phyloP scores from a whole-genome alignment of 345 rosid genomes.

The Syzygium grande region DNA sequence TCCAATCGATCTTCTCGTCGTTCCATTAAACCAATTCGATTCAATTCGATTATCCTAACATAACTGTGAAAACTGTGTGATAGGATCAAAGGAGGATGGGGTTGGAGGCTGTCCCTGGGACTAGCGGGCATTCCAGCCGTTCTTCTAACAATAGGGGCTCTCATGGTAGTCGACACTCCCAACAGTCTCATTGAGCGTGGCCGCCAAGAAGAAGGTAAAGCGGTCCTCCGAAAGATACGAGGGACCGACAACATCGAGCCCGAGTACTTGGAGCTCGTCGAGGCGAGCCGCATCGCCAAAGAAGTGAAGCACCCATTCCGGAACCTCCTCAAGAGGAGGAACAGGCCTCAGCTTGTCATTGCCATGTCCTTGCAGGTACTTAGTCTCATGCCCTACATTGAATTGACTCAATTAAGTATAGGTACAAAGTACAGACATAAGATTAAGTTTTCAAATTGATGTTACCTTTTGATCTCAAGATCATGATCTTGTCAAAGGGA shows the following conservation, averaged over 20 bases:
- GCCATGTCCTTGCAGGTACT: slow-evolving; percentile 72
- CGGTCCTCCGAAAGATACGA: slow-evolving; percentile 65
- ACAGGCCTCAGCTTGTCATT: slow-evolving; percentile 76
- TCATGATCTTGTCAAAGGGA: background rate
- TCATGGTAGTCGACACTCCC: slow-evolving; percentile 79
- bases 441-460: background rate
- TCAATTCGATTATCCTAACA: background rate
- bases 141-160: slow-evolving; percentile 71
- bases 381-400: no score
- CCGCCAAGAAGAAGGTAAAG: slow-evolving; percentile 70
- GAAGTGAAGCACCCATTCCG: slow-evolving; percentile 87
- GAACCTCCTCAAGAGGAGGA: slow-evolving; percentile 60
- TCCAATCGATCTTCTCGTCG: background rate
- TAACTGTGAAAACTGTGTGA: background rate
- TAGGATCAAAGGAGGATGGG: slow-evolving; percentile 82
- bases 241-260: slow-evolving; percentile 84
- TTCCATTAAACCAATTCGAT: background rate
- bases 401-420: no score
- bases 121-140: slow-evolving; percentile 89
- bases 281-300: slow-evolving; percentile 80
- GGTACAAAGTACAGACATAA: background rate
- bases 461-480: background rate
- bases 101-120: slow-evolving; percentile 91
- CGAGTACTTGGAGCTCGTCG: slow-evolving; percentile 77
- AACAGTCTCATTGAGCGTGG: slow-evolving; percentile 94